Percentiles rank a stretch among this genome's conserved stretches.
phyloP scores from a whole-genome alignment of 768 basidiomycete genomes.

The Suillus weaverae region DNA sequence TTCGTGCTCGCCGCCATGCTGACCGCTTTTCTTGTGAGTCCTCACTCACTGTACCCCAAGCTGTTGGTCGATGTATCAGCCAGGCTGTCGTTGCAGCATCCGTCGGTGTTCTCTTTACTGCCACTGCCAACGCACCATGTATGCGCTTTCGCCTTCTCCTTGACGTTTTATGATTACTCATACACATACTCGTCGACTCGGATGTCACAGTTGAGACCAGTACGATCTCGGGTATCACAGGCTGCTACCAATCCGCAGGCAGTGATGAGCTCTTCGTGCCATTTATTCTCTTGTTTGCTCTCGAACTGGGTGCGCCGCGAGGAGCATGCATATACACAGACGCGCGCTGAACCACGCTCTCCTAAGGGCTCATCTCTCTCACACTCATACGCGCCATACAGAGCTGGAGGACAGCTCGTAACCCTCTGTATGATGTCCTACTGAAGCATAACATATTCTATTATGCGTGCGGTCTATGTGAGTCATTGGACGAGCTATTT shows the following conservation, averaged over 20 bases:
- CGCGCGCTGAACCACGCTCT: background rate
- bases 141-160: background rate
- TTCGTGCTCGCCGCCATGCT: background rate
- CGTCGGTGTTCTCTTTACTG: background rate
- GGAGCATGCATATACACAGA: background rate
- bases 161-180: background rate
- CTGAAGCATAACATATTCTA: background rate
- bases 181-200: background rate
- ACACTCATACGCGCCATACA: background rate
- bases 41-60: background rate
- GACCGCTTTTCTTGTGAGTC: background rate
- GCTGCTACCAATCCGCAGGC: background rate
- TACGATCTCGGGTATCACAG: background rate
- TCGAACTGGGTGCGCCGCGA: background rate
- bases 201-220: background rate
- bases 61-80: background rate
- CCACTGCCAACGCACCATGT: background rate
- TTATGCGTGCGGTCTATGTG: constrained; percentile 1
- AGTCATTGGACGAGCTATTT: background rate
- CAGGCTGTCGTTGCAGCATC: background rate
- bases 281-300: background rate
- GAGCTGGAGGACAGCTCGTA: background rate
- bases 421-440: background rate
- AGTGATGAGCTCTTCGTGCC: background rate
- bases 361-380: background rate